phyloP scores from a whole-genome alignment of 345 rosid genomes.

The sweet orange (Citrus sinensis) region DVS_A1.0 CM039169.1:2675001-2675500 shows the following conservation, averaged over 20 bases:
- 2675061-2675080: slow-evolving; percentile 43
- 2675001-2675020: background rate
- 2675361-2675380: background rate
- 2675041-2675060: slow-evolving; percentile 37
- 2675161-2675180: background rate
- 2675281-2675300: no score
- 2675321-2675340: no score
- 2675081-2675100: slow-evolving; percentile 20
- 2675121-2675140: slow-evolving; percentile 23
- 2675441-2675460: background rate
- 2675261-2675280: background rate
- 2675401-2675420: background rate
- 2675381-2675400: background rate
- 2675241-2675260: slow-evolving; percentile 7
- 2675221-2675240: background rate
- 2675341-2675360: no score
- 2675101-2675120: slow-evolving; percentile 12
- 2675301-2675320: background rate
- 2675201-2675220: background rate
- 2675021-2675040: background rate
- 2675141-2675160: slow-evolving; percentile 22
- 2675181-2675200: background rate
- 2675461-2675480: background rate
- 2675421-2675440: background rate
- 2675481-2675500: no score